These are phyloP conservation scores for Bertia moriformis DNA, from an alignment of 2,329 filamentous ascomycete genomes.

Conservation along the genomic window DNA sequence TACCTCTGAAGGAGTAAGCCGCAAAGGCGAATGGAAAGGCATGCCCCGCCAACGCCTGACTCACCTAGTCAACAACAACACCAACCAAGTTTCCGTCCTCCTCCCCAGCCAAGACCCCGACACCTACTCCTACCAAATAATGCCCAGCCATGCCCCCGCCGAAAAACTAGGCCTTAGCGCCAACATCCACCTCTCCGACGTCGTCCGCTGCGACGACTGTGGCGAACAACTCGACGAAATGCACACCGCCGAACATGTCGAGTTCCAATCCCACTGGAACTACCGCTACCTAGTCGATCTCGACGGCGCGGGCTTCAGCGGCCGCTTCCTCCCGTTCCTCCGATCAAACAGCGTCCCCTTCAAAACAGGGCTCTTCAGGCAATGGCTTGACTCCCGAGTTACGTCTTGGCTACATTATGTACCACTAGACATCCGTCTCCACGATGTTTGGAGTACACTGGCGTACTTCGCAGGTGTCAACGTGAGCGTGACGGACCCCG, in stretches of 20 bases:
- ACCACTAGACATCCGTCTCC: conserved; percentile 33
- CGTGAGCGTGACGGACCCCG: not conserved
- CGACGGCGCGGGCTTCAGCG: conserved; percentile 37
- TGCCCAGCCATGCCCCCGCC: conserved; percentile 19
- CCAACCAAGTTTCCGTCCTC: conserved; percentile 14
- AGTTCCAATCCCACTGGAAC: conserved; percentile 19
- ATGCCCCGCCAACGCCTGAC: conserved; percentile 47
- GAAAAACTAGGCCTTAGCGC: conserved; percentile 9
- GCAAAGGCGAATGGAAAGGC: conserved; percentile 35
- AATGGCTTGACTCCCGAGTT: conserved; percentile 50
- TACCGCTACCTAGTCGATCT: conserved; percentile 43
- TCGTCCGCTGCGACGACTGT: conserved; percentile 19
- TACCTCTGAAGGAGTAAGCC: conserved; percentile 31
- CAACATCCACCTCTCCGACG: conserved; percentile 22
- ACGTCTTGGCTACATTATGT: conserved; percentile 50
- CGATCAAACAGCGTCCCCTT: conserved; percentile 34
- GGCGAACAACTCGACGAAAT: conserved; percentile 15
- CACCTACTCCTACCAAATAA: conserved; percentile 22
- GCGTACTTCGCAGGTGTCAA: not conserved
- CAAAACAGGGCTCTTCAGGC: conserved; percentile 44
- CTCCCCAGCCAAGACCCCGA: conserved; percentile 10
- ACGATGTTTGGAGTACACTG: not conserved
- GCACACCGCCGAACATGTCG: conserved; percentile 7
- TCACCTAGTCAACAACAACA: conserved; percentile 29
- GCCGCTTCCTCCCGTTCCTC: conserved; percentile 34